Conservation (phyloP, 2,329 filamentous ascomycete genomes). For the Fusarium buharicum region DNA sequence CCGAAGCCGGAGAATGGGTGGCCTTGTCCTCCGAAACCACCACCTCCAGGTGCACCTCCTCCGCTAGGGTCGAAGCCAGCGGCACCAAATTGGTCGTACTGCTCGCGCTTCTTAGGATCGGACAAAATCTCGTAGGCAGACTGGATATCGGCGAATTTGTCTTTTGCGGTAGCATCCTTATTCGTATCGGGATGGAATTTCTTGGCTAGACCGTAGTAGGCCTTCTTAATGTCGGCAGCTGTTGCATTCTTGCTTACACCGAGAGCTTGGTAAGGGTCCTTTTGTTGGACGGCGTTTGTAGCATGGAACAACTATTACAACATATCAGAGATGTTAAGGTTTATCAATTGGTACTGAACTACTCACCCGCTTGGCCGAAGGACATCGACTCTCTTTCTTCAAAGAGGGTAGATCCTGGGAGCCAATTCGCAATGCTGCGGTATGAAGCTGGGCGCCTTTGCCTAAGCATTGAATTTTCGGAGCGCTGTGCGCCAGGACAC, state of each 20-base stretch:
- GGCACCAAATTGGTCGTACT: slow-evolving; percentile 89
- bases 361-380: slow-evolving; percentile 47
- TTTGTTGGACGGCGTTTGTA: slow-evolving; percentile 63
- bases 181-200: slow-evolving; percentile 99
- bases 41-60: slow-evolving; percentile 65
- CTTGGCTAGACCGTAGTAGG: slow-evolving; percentile 96
- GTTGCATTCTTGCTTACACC: slow-evolving; percentile 87
- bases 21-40: slow-evolving; percentile 71
- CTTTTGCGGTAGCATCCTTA: slow-evolving; percentile 92
- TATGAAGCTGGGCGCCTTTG: slow-evolving; percentile 52
- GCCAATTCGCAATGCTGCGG: slow-evolving; percentile 40
- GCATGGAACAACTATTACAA: slow-evolving; percentile 67
- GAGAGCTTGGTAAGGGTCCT: slow-evolving; percentile 88
- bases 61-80: slow-evolving; percentile 86
- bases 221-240: slow-evolving; percentile 92
- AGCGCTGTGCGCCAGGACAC: slow-evolving; percentile 57
- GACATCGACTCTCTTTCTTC: slow-evolving; percentile 26
- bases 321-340: slow-evolving; percentile 30
- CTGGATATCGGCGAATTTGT: slow-evolving; percentile 93
- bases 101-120: slow-evolving; percentile 91
- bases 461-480: slow-evolving; percentile 56
- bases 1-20: slow-evolving; percentile 70
- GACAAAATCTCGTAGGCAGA: slow-evolving; percentile 93
- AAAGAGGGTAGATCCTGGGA: slow-evolving; percentile 35
- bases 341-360: slow-evolving; percentile 10